These are phyloP conservation scores for Bombardia bombarda DNA, from an alignment of 495 filamentous ascomycete species.

Conservation along the genomic window DNA sequence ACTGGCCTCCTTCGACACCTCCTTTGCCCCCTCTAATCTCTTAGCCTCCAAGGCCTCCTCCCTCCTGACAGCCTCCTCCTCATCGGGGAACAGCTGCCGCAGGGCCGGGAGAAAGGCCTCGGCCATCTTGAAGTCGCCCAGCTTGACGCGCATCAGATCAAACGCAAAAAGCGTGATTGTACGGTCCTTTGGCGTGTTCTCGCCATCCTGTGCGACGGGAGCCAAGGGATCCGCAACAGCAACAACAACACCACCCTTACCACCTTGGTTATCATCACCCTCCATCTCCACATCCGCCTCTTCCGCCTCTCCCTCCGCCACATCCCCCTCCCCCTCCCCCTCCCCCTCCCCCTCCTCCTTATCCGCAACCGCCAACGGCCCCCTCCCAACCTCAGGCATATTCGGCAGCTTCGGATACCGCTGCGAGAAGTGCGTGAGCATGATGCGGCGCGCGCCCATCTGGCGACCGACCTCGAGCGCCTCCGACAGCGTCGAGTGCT, in stretches of 20 bases:
- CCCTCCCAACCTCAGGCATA: no score
- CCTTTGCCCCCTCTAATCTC: conserved; percentile 3
- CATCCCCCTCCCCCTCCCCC: conserved; percentile 5
- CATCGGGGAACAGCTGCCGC: conserved; percentile 53
- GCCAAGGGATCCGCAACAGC: no score
- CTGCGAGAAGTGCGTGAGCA: conserved; percentile 93
- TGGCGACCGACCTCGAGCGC: conserved; percentile 66
- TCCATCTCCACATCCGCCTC: conserved; percentile 1
- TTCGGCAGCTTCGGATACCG: conserved; percentile 82
- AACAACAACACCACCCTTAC: not conserved
- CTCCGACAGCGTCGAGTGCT: conserved; percentile 78
- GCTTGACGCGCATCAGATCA: conserved; percentile 78
- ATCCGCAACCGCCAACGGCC: no score
- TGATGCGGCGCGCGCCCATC: conserved; percentile 68
- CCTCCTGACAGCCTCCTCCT: not conserved
- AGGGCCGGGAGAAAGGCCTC: conserved; percentile 66
- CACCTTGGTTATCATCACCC: not conserved
- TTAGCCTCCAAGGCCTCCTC: not conserved
- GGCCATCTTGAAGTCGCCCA: conserved; percentile 73
- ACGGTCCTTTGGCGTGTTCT: conserved; percentile 1
- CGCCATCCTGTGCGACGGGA: not conserved
- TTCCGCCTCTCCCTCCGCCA: conserved; percentile 13
- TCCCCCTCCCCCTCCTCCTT: not conserved
- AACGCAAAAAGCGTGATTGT: conserved; percentile 68
- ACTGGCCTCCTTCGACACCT: not conserved